Conservation (phyloP, 2,329 filamentous ascomycete genomes). For the Fusarium nodosum region DNA sequence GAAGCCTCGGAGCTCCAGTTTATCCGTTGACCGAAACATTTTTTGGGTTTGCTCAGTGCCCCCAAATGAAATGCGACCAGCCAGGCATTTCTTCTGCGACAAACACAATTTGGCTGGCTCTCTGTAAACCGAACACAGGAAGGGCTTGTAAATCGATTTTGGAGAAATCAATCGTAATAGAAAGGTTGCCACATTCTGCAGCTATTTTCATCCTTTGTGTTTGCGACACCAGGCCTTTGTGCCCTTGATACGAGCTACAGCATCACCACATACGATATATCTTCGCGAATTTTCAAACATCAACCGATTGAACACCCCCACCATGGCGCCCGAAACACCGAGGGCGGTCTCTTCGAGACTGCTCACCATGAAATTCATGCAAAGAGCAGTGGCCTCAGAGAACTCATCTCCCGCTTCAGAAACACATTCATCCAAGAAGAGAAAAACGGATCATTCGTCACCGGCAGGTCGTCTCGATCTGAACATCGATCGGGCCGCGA, state of each 20-base stretch:
- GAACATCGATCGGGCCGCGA: constrained; percentile 68
- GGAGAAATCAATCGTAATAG: background rate
- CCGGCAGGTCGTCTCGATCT: constrained; percentile 56
- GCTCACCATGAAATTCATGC: constrained; percentile 98
- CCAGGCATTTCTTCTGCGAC: constrained; percentile 10
- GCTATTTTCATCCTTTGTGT: background rate
- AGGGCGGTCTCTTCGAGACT: constrained; percentile 87
- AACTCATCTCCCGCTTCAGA: constrained; percentile 63
- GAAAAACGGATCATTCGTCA: constrained; percentile 62
- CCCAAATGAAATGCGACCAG: constrained; percentile 17
- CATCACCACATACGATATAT: constrained; percentile 10
- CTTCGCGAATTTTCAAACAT: constrained; percentile 3
- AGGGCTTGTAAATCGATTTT: constrained; percentile 1
- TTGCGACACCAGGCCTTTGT: constrained; percentile 9
- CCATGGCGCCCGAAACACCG: constrained; percentile 66
- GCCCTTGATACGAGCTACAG: constrained; percentile 4
- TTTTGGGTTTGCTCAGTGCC: constrained; percentile 19
- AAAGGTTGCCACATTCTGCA: background rate
- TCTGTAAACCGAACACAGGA: background rate
- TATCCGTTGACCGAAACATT: constrained; percentile 47
- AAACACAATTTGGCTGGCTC: constrained; percentile 2
- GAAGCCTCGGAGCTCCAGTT: constrained; percentile 36
- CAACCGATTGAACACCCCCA: constrained; percentile 10
- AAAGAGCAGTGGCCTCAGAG: constrained; percentile 79
- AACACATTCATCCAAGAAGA: constrained; percentile 72